phyloP scores from a whole-genome alignment of 1,284 basidiomycete genomes.

The Sutorius eximius region DNA sequence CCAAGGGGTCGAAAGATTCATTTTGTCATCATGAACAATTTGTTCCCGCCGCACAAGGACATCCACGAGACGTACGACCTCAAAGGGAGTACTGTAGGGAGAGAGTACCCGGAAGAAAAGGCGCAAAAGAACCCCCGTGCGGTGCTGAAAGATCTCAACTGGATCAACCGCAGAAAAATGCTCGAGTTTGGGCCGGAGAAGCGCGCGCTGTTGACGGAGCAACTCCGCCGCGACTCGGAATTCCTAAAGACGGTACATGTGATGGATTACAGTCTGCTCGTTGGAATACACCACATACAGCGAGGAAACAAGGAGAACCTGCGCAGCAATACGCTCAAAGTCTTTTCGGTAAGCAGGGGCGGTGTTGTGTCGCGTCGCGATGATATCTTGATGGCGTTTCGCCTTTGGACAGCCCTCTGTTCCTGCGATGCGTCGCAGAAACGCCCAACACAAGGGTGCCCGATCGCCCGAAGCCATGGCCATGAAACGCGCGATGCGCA shows the following conservation, averaged over 20 bases:
- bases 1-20: slow-evolving; percentile 94
- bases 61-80: slow-evolving; percentile 98
- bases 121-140: slow-evolving; percentile 79
- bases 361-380: not conserved
- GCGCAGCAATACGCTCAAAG: slow-evolving; percentile 84
- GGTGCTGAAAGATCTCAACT: slow-evolving; percentile 95
- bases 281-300: slow-evolving; percentile 92
- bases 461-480: slow-evolving; percentile 74
- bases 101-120: slow-evolving; percentile 87
- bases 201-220: slow-evolving; percentile 84
- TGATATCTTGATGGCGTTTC: slow-evolving; percentile 3
- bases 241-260: slow-evolving; percentile 83
- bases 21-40: slow-evolving; percentile 99
- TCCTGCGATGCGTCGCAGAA: slow-evolving; percentile 53
- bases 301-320: slow-evolving; percentile 91
- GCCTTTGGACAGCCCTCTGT: slow-evolving; percentile 57
- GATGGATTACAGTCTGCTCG: slow-evolving; percentile 96
- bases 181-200: slow-evolving; percentile 95
- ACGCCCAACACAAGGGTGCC: slow-evolving; percentile 55
- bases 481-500: slow-evolving; percentile 81
- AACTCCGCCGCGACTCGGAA: slow-evolving; percentile 84
- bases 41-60: slow-evolving; percentile 97
- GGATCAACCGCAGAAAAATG: slow-evolving; percentile 79
- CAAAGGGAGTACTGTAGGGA: slow-evolving; percentile 91
- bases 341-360: slow-evolving; percentile 77